These are phyloP conservation scores for Plasmopara halstedii DNA, from an alignment of 352 stramenopile species.

Conservation along the genomic window DNA sequence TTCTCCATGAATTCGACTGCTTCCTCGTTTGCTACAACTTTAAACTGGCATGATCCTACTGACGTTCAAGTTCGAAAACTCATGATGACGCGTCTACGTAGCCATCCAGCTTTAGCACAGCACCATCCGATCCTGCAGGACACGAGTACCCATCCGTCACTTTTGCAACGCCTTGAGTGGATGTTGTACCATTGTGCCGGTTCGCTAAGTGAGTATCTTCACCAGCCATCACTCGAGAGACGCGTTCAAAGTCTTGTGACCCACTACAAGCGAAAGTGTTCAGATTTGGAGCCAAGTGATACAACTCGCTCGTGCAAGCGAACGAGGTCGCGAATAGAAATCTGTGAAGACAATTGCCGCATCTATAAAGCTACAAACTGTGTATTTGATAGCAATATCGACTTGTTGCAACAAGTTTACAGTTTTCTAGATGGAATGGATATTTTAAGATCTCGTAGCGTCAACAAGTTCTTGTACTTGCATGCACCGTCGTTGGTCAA, in stretches of 20 bases:
- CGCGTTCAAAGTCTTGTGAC: conserved; percentile 70
- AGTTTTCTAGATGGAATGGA: conserved; percentile 46
- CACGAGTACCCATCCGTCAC: conserved; percentile 26
- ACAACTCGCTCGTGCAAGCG: conserved; percentile 9
- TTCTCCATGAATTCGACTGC: conserved; percentile 8
- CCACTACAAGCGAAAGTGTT: conserved; percentile 38
- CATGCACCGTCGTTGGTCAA: conserved; percentile 38
- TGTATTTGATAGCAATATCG: conserved; percentile 45
- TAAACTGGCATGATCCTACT: conserved; percentile 25
- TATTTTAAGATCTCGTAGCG: conserved; percentile 27
- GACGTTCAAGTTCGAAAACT: conserved; percentile 39
- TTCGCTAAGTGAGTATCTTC: conserved; percentile 59
- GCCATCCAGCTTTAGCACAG: conserved; percentile 21
- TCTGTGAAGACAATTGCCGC: conserved; percentile 10
- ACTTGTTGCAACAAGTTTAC: conserved; percentile 51
- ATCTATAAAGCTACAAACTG: conserved; percentile 15
- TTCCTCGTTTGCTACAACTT: conserved; percentile 2
- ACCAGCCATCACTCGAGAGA: conserved; percentile 52
- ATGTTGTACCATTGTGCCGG: conserved; percentile 65
- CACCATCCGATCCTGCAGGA: conserved; percentile 25
- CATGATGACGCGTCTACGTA: conserved; percentile 41
- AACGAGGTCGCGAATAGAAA: conserved; percentile 7
- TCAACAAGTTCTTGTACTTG: conserved; percentile 46
- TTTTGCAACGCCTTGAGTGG: conserved; percentile 68
- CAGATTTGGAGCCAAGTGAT: conserved; percentile 7